Base-by-base conservation (phyloP, 2,329 filamentous ascomycete species). In the Hirsutella minnesotensis region DNA sequence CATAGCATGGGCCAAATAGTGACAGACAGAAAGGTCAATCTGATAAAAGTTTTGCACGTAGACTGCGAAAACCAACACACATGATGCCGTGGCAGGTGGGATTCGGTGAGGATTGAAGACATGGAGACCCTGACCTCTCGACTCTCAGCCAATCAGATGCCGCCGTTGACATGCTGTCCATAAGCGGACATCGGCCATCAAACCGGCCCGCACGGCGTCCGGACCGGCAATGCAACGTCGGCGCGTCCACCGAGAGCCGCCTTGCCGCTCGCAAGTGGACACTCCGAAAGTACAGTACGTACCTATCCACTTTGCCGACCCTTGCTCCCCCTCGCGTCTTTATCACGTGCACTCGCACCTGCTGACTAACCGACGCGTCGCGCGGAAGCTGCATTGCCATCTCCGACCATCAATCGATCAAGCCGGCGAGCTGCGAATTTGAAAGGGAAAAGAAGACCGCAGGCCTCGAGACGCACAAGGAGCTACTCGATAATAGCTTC, bases 351-450 rank as follows among this genome's bases (percentile, higher is more conserved):
- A 13, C 19, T 40, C 49, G 50, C 47, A 50, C 47, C 35, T 21
- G 58, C 49, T 62, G 55, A 62, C 55, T 59, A 56, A 61, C 46
- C 41, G 41, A 61, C 54, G 53, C 60, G 60, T 44, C 52, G 57
- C 58, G 58, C 56, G 47, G 21, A 15, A 39, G 31, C 33, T 22
- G 3, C 20, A 29, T 10, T 31, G 34, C 10, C 42, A 29, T 13
- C 22, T n/a, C 9, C 38, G 15, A 1, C 7, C 9, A 10, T 35
- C 33, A 16, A 13, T 37, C 33, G 22, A 37, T 27, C 24, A 27
- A 27, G 24, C 12, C 40, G 15, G 8, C 31, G n/a, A 34, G 31
- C 31, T 34, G 31, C 31, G 31, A 9, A 9, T 9, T 18, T 35
- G n/a, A 18, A 16, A n/a, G n/a, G n/a, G n/a, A n/a, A n/a, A n/a